Evolutionary conservation across 129 eudicot species (phyloP), one percentile per base, ranked within the genome.

Genomic region (Chrysanthemum seticuspe): DNA sequence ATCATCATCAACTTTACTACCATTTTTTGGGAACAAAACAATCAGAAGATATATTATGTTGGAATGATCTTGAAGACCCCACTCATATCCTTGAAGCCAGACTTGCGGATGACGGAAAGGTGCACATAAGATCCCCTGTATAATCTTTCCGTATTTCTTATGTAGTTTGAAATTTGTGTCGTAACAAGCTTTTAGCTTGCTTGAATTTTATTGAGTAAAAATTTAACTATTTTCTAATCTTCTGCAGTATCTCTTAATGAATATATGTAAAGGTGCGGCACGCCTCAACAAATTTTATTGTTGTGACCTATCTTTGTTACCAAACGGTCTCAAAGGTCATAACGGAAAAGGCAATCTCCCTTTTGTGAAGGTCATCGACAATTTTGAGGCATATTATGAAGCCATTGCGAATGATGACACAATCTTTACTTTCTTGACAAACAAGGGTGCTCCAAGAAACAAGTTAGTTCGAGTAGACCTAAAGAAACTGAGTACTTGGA

Each of bases 101-200:
- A 13, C 85, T 94, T n/a, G 83, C 99, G 2, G 96, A 90, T 27
- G 99, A 94, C 54, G 94, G 99, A 18, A 86, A 88, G 97, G 99
- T 94, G 71, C 6, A 13, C 51, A 16, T 56, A 72, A 60, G 4
- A 3, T 64, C 13, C 1, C 18, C 2, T n/a, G 10, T 13, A 34
- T 34, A 7, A 34, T 29, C 13, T 31, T 27, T 29, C 14, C 10
- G 6, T 23, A 40, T 6, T 40, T 40, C 2, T 40, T 40, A 40
- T 40, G 47, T 40, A 1, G 47, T 40, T 40, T 6, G 47, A 40
- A 40, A 6, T 40, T 40, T 40, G 47, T 54, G n/a, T 54, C 60
- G 10, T 14, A 23, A 21, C 44, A 21, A 60, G 14, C 14, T 25
- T 62, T 4, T 13, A 36, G 25, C 25, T 36, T 36, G 13, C 15